phyloP scores from a whole-genome alignment of 768 basidiomycete genomes.

The Auricularia cornea region DNA sequence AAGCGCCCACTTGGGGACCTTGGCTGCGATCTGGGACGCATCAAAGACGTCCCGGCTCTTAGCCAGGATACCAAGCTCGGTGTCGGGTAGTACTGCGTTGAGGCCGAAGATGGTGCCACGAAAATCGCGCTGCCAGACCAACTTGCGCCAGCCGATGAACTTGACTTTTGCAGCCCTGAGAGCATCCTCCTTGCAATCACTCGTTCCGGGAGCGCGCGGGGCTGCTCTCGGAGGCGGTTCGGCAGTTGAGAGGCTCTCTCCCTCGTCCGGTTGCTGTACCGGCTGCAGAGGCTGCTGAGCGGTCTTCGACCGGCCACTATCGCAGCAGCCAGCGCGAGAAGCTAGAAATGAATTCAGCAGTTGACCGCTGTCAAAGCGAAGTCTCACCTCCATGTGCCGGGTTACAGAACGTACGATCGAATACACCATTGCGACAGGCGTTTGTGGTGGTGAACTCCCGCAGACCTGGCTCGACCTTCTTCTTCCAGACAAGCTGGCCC shows the following conservation, averaged over 20 bases:
- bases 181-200: neutral
- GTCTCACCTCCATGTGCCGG: neutral
- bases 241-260: no score
- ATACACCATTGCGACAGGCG: neutral
- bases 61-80: neutral
- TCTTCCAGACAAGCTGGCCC: neutral
- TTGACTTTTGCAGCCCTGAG: neutral
- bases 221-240: no score
- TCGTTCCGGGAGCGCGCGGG: neutral
- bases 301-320: neutral
- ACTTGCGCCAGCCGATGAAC: neutral
- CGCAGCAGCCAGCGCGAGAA: neutral
- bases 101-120: neutral
- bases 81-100: neutral
- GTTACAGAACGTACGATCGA: neutral
- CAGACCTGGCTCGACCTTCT: neutral
- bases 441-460: neutral
- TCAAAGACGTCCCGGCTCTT: neutral
- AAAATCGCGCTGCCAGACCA: neutral
- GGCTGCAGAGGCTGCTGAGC: neutral
- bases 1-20: neutral
- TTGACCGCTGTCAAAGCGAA: neutral
- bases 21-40: neutral
- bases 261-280: no score
- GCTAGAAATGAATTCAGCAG: neutral